A percentile compares a stretch with the other conserved stretches of the same genome.
These are phyloP conservation scores for Aspergillus wentii DNA, from an alignment of 495 filamentous ascomycete genomes.

Conservation along the genomic window DNA sequence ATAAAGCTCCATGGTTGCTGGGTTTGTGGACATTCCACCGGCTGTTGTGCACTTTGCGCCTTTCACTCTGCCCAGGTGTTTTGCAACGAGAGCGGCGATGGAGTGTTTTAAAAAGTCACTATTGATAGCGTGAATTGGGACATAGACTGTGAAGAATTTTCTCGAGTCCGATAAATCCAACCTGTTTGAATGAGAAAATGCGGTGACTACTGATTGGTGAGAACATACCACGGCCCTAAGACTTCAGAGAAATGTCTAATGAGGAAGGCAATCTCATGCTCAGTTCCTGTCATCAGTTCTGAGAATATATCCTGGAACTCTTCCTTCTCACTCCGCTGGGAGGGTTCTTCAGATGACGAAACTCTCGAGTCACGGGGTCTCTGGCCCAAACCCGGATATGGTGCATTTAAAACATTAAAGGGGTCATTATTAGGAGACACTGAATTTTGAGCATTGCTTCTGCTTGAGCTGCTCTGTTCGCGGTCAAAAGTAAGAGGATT, in stretches of 20 bases:
- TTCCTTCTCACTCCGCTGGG: conserved; percentile 28
- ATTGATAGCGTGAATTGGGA: conserved; percentile 34
- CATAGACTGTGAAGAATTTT: conserved; percentile 35
- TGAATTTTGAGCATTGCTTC: conserved; percentile 9
- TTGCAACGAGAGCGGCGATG: conserved; percentile 35
- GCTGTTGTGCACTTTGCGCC: conserved; percentile 17
- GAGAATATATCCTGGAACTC: conserved; percentile 39
- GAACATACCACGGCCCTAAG: conserved; percentile 31
- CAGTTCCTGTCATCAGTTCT: conserved; percentile 35
- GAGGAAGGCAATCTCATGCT: conserved; percentile 38
- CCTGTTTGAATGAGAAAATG: conserved; percentile 24
- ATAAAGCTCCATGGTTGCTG: conserved; percentile 33
- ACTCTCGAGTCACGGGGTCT: conserved; percentile 7
- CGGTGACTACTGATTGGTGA: too few relatives aligned
- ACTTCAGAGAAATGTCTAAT: conserved; percentile 31
- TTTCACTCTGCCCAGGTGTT: conserved; percentile 36
- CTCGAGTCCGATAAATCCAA: conserved; percentile 34
- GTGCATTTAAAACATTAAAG: conserved; percentile 1
- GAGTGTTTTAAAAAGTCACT: conserved; percentile 28
- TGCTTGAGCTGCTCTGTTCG: conserved; percentile 4
- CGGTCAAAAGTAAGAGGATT: too few relatives aligned
- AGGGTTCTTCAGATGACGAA: conserved; percentile 14
- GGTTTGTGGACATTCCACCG: conserved; percentile 26
- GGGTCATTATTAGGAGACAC: conserved; percentile 2
- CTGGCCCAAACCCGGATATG: conserved; percentile 1